These are phyloP conservation scores for Lepidium sativum DNA, from an alignment of 345 rosid genomes.

Conservation along the genomic window DNA sequence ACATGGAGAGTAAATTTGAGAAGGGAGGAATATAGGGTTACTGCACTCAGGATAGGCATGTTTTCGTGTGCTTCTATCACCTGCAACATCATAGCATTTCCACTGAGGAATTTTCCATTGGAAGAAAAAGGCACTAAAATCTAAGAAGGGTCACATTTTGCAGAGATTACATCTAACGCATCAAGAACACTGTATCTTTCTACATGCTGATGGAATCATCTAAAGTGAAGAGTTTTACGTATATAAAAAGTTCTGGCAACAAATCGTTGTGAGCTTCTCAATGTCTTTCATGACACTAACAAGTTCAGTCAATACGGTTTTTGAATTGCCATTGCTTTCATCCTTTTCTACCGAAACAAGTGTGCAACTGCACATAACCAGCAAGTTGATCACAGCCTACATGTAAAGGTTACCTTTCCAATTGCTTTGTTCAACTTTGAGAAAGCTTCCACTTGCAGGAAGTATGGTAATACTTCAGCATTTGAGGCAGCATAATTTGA, in stretches of 20 bases:
- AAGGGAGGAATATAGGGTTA: slow-evolving; percentile 91
- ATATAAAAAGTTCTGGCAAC: background rate
- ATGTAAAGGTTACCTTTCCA: slow-evolving; percentile 57
- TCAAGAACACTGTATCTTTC: background rate
- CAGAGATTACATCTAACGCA: background rate
- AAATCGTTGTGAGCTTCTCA: background rate
- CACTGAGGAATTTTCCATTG: background rate
- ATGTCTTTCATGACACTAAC: background rate
- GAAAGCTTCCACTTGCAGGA: slow-evolving; percentile 98
- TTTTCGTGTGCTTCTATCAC: slow-evolving; percentile 93
- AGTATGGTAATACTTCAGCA: slow-evolving; percentile 83
- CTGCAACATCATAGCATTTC: slow-evolving; percentile 36
- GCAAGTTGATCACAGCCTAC: background rate
- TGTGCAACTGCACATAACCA: background rate
- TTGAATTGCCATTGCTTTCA: slow-evolving; percentile 12
- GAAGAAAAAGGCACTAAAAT: background rate
- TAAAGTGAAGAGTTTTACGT: background rate
- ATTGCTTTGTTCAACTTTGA: slow-evolving; percentile 92
- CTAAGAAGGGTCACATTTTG: background rate
- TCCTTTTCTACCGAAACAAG: background rate
- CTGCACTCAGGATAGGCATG: slow-evolving; percentile 91
- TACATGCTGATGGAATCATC: background rate
- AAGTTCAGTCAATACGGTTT: background rate
- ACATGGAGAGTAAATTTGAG: slow-evolving; percentile 96
- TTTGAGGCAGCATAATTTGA: slow-evolving; percentile 92